These are phyloP conservation scores for Phaeoacremonium minimum DNA, from an alignment of 2,329 filamentous ascomycete genomes.

Conservation along the genomic window DNA sequence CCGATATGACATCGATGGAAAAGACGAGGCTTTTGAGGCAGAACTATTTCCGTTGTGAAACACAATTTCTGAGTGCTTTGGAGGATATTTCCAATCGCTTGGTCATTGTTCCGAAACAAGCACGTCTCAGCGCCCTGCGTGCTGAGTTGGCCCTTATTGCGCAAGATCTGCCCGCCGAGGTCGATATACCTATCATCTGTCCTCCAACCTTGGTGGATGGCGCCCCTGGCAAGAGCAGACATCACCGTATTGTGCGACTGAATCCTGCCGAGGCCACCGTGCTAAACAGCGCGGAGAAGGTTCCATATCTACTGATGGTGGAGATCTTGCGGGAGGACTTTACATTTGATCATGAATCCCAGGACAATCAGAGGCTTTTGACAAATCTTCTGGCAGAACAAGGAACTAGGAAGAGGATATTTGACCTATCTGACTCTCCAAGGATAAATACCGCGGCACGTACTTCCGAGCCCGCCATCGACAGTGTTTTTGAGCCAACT, in stretches of 20 bases:
- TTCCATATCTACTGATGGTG: conserved; percentile 81
- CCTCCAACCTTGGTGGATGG: conserved; percentile 71
- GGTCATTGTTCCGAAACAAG: conserved; percentile 76
- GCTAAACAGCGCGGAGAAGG: conserved; percentile 81
- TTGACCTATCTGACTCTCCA: conserved; percentile 67
- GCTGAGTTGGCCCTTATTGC: conserved; percentile 78
- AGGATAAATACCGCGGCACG: conserved; percentile 37
- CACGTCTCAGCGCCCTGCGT: conserved; percentile 73
- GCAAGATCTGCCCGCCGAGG: conserved; percentile 76
- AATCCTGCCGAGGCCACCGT: conserved; percentile 83
- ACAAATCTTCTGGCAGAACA: conserved; percentile 53
- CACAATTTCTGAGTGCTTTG: conserved; percentile 73
- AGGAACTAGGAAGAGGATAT: conserved; percentile 55
- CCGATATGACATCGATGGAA: conserved; percentile 60
- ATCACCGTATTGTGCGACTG: conserved; percentile 77
- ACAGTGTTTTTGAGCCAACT: conserved; percentile 81
- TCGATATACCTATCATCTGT: conserved; percentile 79
- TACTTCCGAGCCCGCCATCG: conserved; percentile 41
- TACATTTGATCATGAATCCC: conserved; percentile 71
- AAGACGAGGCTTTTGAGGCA: conserved; percentile 71
- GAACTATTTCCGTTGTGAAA: conserved; percentile 80
- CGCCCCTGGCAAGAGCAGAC: conserved; percentile 68
- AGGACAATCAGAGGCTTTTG: conserved; percentile 66
- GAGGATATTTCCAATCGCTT: conserved; percentile 84
- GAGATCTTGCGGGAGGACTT: conserved; percentile 80